A percentile compares a stretch with the other conserved stretches of the same genome.
phyloP scores from a whole-genome alignment of 2,329 filamentous ascomycete genomes.

The Ceratocystiopsis sp. region DNA sequence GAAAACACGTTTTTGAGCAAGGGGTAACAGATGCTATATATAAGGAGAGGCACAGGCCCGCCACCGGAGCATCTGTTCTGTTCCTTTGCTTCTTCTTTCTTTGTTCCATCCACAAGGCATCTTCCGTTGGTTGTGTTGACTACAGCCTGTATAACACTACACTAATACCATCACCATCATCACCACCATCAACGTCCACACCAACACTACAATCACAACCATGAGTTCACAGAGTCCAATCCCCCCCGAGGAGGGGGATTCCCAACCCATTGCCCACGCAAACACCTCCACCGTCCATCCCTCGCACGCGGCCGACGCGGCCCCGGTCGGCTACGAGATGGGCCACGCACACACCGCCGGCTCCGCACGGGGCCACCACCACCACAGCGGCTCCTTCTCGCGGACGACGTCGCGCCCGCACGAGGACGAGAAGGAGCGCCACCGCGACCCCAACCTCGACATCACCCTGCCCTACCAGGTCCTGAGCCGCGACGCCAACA shows the following conservation, averaged over 20 bases:
- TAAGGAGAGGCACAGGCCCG: too few relatives aligned
- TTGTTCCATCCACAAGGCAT: too few relatives aligned
- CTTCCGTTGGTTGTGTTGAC: too few relatives aligned
- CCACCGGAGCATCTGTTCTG: too few relatives aligned
- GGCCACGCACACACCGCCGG: background rate
- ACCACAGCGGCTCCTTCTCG: background rate
- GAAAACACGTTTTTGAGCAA: too few relatives aligned
- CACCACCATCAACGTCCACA: background rate
- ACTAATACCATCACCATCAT: too few relatives aligned
- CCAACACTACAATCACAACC: background rate
- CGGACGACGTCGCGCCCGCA: background rate
- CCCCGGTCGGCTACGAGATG: background rate
- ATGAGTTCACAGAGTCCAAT: background rate
- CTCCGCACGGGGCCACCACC: constrained; percentile 1
- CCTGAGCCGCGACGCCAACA: constrained; percentile 30
- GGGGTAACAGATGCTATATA: too few relatives aligned
- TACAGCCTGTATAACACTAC: background rate
- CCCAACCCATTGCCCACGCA: constrained; percentile 2
- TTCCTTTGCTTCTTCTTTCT: too few relatives aligned
- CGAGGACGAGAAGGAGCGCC: constrained; percentile 4
- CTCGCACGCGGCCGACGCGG: background rate
- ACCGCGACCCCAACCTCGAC: constrained; percentile 17
- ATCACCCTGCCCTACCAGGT: constrained; percentile 39
- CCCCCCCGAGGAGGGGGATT: constrained; percentile 1
- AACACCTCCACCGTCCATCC: constrained; percentile 3